These are phyloP conservation scores for Backusella psychrophila DNA, from an alignment of 192 early-diverging fungal species.

Conservation along the genomic window DNA sequence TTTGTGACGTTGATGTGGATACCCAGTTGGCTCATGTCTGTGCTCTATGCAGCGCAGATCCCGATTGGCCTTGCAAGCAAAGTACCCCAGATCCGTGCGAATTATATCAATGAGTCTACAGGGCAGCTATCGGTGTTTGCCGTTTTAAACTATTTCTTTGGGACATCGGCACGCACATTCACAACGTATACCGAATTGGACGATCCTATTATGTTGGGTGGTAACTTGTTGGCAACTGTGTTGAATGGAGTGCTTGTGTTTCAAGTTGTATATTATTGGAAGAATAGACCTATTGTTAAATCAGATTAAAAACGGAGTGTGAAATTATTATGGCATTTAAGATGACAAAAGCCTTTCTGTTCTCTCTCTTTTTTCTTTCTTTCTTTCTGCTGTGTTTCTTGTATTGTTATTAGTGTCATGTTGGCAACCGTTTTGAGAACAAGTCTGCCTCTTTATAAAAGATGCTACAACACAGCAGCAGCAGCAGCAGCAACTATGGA, in stretches of 20 bases:
- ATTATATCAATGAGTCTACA: slow-evolving; percentile 78
- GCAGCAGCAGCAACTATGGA: background rate
- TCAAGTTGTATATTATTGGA: slow-evolving; percentile 62
- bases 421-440: background rate
- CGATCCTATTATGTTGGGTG: slow-evolving; percentile 73
- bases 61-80: slow-evolving; percentile 78
- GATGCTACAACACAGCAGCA: background rate
- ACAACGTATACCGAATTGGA: slow-evolving; percentile 92
- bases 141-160: slow-evolving; percentile 84
- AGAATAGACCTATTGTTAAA: background rate
- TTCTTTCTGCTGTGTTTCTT: background rate
- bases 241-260: slow-evolving; percentile 79
- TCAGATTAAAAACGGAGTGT: slow-evolving; percentile 1
- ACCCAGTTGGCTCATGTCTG: slow-evolving; percentile 8
- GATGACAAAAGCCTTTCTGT: background rate
- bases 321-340: background rate
- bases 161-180: slow-evolving; percentile 82
- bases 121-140: slow-evolving; percentile 92
- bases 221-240: slow-evolving; percentile 63
- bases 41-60: slow-evolving; percentile 50
- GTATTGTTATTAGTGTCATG: background rate
- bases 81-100: slow-evolving; percentile 87
- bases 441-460: background rate
- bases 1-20: slow-evolving; percentile 7
- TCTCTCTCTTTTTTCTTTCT: background rate